Evolutionary conservation across 164 flowering plant species (phyloP), one percentile per base, ranked within the genome.

Genomic region (Litsea cubeba): DNA sequence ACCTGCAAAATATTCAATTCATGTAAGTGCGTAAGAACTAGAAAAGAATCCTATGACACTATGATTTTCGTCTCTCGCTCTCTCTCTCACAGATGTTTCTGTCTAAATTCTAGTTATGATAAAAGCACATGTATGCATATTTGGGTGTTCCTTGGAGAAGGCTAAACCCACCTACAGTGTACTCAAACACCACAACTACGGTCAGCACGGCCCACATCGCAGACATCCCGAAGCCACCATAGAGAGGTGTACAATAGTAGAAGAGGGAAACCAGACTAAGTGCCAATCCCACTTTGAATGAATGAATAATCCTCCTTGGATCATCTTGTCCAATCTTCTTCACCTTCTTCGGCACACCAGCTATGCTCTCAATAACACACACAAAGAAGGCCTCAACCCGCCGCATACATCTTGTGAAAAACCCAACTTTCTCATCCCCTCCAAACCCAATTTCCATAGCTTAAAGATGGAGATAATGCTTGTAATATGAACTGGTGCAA

Each of bases 171-270:
- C 94, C 96, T 14, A 90, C 96, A 7, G 89, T 73, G 80, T 82
- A 91, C 76, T 93, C 96, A 64, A 93, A 91, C 46, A 91, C 89
- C 20, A 93, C 91, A 0, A 89, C 91, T 0, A 93, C 97, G 0
- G 95, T 92, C 23, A 92, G 75, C 14, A 92, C 86, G 35, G 95
- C 97, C 97, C 97, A 92, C 82, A 92, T 89, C 12, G 84, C 90
- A 0, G 92, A 72, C 26, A 79, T 79, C 2, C 94, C 97, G 49
- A 87, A 86, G 58, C 91, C 81, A 40, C 86, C 80, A 65, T 85
- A 92, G 58, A 91, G 84, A 23, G 94, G 89, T 51, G 82, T 76
- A 28, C 76, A 77, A 68, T 88, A 91, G 85, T 92, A 92, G 67
- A 91, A 75, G 49, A 87, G 78, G 5, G 92, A 89, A 25, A 92